phyloP scores from a whole-genome alignment of 23 red algal genomes.

The Gracilaria vermiculophylla region DNA sequence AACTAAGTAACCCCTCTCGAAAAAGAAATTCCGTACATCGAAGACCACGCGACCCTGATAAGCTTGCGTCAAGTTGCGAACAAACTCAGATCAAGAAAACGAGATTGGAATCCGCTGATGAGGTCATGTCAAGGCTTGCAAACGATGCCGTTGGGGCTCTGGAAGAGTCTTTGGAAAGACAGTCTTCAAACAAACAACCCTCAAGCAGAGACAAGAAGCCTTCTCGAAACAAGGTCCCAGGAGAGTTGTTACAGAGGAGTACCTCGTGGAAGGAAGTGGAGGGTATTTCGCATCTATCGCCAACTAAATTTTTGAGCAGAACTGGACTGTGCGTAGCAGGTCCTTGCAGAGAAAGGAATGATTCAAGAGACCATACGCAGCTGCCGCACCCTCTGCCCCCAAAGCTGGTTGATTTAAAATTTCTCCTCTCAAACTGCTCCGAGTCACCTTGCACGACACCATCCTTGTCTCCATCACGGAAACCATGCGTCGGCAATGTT shows the following conservation, averaged over 20 bases:
- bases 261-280: neutral
- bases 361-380: neutral
- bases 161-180: neutral
- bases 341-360: neutral
- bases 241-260: neutral
- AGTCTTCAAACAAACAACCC: neutral
- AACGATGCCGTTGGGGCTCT: neutral
- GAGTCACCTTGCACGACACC: conserved; percentile 18
- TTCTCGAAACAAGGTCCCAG: neutral
- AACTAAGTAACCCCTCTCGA: neutral
- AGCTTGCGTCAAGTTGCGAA: neutral
- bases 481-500: neutral
- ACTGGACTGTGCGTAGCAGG: neutral
- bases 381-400: neutral
- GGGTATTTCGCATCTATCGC: neutral
- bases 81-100: neutral
- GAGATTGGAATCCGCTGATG: neutral
- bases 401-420: neutral
- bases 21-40: neutral
- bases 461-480: neutral
- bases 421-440: neutral
- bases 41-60: neutral
- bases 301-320: neutral
- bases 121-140: conserved; percentile 4
- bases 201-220: neutral